Evolutionary conservation across 164 flowering plant species (phyloP), one percentile per base, ranked within the genome.

Genomic region (Aristolochia fimbriata): DNA sequence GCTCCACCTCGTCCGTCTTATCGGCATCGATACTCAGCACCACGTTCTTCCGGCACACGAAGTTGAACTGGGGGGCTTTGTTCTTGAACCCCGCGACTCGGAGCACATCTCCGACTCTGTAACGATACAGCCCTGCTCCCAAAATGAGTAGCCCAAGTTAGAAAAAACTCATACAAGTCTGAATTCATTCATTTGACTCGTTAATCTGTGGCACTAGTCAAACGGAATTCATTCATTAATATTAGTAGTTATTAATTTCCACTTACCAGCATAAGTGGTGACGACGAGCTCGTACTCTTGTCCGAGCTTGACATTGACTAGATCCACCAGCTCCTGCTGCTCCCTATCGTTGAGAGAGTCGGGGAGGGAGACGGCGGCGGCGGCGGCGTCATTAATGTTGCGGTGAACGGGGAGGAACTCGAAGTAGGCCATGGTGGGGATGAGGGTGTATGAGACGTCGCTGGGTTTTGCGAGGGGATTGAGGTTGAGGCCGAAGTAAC

Each of bases 1-100:
- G 83, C 81, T 93, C 99, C 3, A 88, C 96, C 60, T 93, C 98
- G 55, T 93, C 97, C 6, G 98, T 93, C 69, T 93, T 93, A 62
- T 93, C 99, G 0, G 95, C 66, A 61, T 93, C 97, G 14, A 93
- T 93, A 83, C 97, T 88, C 47, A 93, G 59, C 24, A 79, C 94
- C n/a, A 90, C 98, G 47, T 93, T 93, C 61, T 87, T 86, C 23
- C 98, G 61, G 75, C 97, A 88, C 0, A 93, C 65, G 74, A 93
- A 93, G 73, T 72, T 86, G 89, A 93, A 93, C 64, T 93, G 96
- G 0, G 98, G 98, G 3, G 94, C 94, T 58, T 82, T 86, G 86
- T 90, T 93, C 80, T 93, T 93, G 86, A 90, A 93, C 57, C 97
- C 97, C 0, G 92, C 84, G 17, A 93, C 98, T 23, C 89, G 64